Evolutionary conservation across 805 yeast species (phyloP).

Genomic region (Teunomyces gatunensis): DNA sequence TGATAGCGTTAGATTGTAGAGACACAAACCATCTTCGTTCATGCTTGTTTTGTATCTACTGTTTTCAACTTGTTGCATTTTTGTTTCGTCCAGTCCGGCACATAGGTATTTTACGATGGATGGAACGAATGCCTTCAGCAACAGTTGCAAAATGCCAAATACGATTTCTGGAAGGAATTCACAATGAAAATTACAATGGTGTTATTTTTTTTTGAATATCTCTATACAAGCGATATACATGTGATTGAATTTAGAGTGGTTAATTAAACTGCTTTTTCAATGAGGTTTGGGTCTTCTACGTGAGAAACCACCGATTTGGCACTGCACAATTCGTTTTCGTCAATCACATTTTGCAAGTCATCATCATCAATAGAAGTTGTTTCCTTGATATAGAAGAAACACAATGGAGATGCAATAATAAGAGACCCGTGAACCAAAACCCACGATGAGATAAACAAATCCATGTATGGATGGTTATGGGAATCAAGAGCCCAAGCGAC

Average conservation of each 20-base stretch:
- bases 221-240: too few relatives aligned
- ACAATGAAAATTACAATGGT: too few relatives aligned
- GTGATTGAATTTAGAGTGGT: neutral
- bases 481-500: slow-evolving; percentile 59
- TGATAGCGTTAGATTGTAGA: slow-evolving; percentile 73
- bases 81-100: neutral
- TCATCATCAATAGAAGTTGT: slow-evolving; percentile 38
- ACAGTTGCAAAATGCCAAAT: neutral
- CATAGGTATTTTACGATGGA: neutral
- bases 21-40: slow-evolving; percentile 35
- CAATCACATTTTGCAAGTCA: slow-evolving; percentile 22
- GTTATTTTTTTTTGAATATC: too few relatives aligned
- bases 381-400: slow-evolving; percentile 43
- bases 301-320: slow-evolving; percentile 16
- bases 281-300: neutral
- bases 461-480: slow-evolving; percentile 31
- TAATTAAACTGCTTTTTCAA: neutral
- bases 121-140: neutral
- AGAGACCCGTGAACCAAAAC: slow-evolving; percentile 48
- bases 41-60: neutral
- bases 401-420: slow-evolving; percentile 47
- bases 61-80: neutral
- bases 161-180: neutral
- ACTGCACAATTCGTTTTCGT: slow-evolving; percentile 23
- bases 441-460: slow-evolving; percentile 46